Conservation (phyloP, 1,139 yeast genomes). For the Candida dubliniensis region DNA sequence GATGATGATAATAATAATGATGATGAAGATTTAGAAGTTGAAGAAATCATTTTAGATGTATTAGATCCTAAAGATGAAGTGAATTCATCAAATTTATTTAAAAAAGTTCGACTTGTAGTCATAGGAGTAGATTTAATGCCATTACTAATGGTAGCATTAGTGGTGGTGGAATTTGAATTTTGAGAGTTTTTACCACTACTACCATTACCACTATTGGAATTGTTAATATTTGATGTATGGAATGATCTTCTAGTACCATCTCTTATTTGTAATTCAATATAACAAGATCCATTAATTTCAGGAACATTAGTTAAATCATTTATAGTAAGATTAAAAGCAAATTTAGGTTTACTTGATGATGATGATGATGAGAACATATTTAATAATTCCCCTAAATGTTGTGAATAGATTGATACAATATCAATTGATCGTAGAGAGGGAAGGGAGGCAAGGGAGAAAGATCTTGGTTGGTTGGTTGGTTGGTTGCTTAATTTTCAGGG, state of each 20-base stretch:
- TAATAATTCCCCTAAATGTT: not conserved
- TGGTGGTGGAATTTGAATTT: no score
- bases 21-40: conserved; percentile 10
- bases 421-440: no score
- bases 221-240: not conserved
- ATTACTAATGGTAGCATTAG: no score
- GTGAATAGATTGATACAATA: not conserved
- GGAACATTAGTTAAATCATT: conserved; percentile 81
- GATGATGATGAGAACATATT: conserved; percentile 7
- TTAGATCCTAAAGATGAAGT: conserved; percentile 5
- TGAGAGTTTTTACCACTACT: not conserved
- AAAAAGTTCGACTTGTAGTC: conserved; percentile 7
- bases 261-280: conserved; percentile 48
- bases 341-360: conserved; percentile 38
- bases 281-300: conserved; percentile 69
- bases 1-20: conserved; percentile 6
- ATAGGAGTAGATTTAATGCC: conserved; percentile 8
- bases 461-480: no score
- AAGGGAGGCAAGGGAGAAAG: not conserved
- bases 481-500: no score
- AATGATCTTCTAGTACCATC: conserved; percentile 23
- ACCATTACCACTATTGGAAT: not conserved
- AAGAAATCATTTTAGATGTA: conserved; percentile 2
- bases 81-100: conserved; percentile 14
- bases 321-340: conserved; percentile 58